Evolutionary conservation across 1,284 basidiomycete species (phyloP).

Genomic region (Sporisorium iseilematis-ciliati): DNA sequence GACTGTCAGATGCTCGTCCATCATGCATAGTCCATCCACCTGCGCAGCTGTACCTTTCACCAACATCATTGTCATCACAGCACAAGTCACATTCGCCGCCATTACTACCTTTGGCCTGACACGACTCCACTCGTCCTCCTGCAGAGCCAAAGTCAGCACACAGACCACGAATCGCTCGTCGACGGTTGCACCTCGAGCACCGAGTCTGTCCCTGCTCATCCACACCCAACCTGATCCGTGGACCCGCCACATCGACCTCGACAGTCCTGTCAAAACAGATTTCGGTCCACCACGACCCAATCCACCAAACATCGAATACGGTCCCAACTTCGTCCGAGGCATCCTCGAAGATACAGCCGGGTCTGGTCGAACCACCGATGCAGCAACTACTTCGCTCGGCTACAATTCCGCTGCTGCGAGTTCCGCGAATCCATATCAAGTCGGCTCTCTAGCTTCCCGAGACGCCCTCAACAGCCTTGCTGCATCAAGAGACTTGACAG

Average conservation of each 20-base stretch:
- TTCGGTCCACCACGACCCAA: neutral
- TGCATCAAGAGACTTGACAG: conserved; percentile 2
- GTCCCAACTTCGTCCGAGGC: neutral
- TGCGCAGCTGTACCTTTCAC: conserved; percentile 2
- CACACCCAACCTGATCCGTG: conserved; percentile 31
- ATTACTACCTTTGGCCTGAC: neutral
- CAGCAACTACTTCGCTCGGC: conserved; percentile 11
- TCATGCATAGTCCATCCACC: neutral
- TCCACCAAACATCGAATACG: conserved; percentile 9
- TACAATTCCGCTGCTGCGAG: conserved; percentile 29
- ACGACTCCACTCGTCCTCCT: neutral
- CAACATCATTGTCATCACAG: conserved; percentile 11
- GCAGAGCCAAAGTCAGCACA: neutral
- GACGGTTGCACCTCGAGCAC: conserved; percentile 9
- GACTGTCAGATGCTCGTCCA: neutral
- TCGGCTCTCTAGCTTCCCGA: conserved; percentile 15
- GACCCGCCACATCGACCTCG: conserved; percentile 23
- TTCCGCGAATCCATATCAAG: conserved; percentile 31
- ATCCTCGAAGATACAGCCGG: conserved; percentile 10
- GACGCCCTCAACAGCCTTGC: conserved; percentile 7
- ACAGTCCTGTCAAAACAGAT: conserved; percentile 3
- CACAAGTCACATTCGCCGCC: conserved; percentile 2
- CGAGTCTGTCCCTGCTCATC: conserved; percentile 29
- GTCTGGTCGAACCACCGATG: conserved; percentile 7
- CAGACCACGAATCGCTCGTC: neutral